phyloP scores from a whole-genome alignment of 2,329 filamentous ascomycete species.

The Epichloe coenophiala region DNA sequence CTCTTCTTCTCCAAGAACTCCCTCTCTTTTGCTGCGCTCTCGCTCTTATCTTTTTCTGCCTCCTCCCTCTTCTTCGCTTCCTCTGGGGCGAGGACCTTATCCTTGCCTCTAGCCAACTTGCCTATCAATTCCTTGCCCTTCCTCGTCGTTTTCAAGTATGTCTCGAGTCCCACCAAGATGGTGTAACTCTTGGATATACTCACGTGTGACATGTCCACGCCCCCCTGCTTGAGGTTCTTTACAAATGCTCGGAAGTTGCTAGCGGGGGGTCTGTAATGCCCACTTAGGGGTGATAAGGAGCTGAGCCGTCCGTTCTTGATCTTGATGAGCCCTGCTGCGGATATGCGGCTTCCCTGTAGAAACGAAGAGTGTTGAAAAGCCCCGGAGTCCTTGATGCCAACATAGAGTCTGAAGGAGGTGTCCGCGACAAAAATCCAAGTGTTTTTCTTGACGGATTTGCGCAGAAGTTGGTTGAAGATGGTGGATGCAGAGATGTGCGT shows the following conservation, averaged over 20 bases:
- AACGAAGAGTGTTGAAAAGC: constrained; percentile 89
- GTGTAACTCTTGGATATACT: constrained; percentile 73
- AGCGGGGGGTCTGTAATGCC: constrained; percentile 81
- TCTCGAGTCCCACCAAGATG: constrained; percentile 69
- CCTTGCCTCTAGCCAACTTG: constrained; percentile 38
- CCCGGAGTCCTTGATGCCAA: constrained; percentile 80
- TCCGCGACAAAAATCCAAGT: constrained; percentile 93
- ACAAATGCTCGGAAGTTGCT: constrained; percentile 76
- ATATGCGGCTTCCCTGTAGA: constrained; percentile 67
- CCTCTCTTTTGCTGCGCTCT: constrained; percentile 41
- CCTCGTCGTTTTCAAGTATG: constrained; percentile 56
- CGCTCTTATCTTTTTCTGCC: constrained; percentile 43
- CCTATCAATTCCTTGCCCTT: constrained; percentile 44
- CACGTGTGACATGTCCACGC: constrained; percentile 67
- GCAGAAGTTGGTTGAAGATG: constrained; percentile 65
- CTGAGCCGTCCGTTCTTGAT: constrained; percentile 69
- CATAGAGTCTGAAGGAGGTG: constrained; percentile 70
- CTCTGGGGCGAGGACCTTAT: constrained; percentile 48
- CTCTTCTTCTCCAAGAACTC: constrained; percentile 26
- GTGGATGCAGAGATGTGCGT: constrained; percentile 57
- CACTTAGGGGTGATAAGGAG: constrained; percentile 56
- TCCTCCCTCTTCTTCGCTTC: constrained; percentile 43
- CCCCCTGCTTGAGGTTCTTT: constrained; percentile 53
- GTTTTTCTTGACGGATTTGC: constrained; percentile 69
- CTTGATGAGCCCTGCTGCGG: constrained; percentile 72